Base-by-base conservation (phyloP, 371 early-diverging fungal species). In the Mucor circinelloides region DNA sequence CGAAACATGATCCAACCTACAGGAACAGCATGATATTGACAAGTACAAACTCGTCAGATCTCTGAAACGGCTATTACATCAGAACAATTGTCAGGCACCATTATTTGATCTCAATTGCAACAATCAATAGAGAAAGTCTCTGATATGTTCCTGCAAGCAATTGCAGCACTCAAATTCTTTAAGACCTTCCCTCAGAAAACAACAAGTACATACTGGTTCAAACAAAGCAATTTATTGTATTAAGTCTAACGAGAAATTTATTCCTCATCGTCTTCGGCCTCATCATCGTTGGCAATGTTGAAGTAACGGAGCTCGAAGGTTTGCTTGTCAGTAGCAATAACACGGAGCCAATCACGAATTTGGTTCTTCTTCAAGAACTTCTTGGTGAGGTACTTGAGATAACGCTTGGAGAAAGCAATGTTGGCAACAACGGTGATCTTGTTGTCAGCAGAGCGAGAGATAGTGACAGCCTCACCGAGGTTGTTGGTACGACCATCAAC, bases 341-440 rank as follows among this genome's bases (percentile, higher is more conserved):
- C 98, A 83, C 98, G 96, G 81, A 99, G 87, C 94, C 95, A 97
- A 89, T 99, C 99, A 82, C 96, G 93, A 85, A 99, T 92, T 83
- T 91, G 89, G 93, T 97, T 88, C 95, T 99, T 97, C 94, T 99
- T 99, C 87, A 99, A 89, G 94, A 95, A 99, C 92, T 96, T 95
- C 95, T 99, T 99, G 87, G 98, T 94, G 67, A 98, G 91, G 91
- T 99, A 99, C 93, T 99, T 99, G 85, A 98, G 83, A 92, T 97
- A 97, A 74, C 97, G 94, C 95, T 99, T 99, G 85, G 97, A 91
- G 89, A 97, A 92, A 66, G 87, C 83, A 73, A 86, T 83, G 79
- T 85, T 89, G 80, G 93, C 82, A 73, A 90, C 88, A 81, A 97
- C 88, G 63, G 89, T 87, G 81, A 93, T 84, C 84, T 90, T 87